Percentiles rank a stretch among this genome's conserved stretches.
phyloP scores from a whole-genome alignment of 768 basidiomycete genomes.

The Amanita pallidorosea region DNA sequence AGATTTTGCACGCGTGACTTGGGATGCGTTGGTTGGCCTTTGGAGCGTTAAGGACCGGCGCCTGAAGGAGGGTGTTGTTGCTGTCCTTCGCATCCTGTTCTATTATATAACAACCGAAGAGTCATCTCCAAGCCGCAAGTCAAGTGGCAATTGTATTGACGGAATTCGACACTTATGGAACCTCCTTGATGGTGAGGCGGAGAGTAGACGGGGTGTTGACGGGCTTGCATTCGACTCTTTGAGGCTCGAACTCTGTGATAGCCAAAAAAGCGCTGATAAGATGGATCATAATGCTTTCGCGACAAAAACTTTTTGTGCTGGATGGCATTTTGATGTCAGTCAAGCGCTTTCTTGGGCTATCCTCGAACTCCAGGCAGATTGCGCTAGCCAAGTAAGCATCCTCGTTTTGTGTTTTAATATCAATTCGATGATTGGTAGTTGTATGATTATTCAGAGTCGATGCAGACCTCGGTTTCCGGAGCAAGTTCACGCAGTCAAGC shows the following conservation, averaged over 20 bases:
- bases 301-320: constrained; percentile 59
- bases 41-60: constrained; percentile 74
- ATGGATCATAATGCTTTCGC: constrained; percentile 33
- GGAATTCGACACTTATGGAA: constrained; percentile 44
- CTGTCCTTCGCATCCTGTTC: constrained; percentile 61
- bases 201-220: constrained; percentile 54
- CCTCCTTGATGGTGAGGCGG: constrained; percentile 50
- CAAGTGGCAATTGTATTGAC: constrained; percentile 30
- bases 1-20: constrained; percentile 48
- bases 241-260: constrained; percentile 35
- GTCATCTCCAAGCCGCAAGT: constrained; percentile 8
- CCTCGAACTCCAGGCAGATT: constrained; percentile 74
- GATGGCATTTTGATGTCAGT: constrained; percentile 54
- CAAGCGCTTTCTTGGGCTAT: constrained; percentile 76
- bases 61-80: constrained; percentile 70
- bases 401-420: not conserved
- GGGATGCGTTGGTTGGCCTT: constrained; percentile 53
- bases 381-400: constrained; percentile 47
- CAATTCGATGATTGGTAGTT: constrained; percentile 30
- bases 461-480: constrained; percentile 20
- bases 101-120: constrained; percentile 49
- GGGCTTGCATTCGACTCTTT: constrained; percentile 55
- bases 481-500: constrained; percentile 17
- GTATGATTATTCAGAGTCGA: constrained; percentile 51
- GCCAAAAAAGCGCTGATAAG: constrained; percentile 11